A percentile compares a stretch with the other conserved stretches of the same genome.
These are phyloP conservation scores for Lactarius psammicola DNA, from an alignment of 768 basidiomycete genomes.

Conservation along the genomic window DNA sequence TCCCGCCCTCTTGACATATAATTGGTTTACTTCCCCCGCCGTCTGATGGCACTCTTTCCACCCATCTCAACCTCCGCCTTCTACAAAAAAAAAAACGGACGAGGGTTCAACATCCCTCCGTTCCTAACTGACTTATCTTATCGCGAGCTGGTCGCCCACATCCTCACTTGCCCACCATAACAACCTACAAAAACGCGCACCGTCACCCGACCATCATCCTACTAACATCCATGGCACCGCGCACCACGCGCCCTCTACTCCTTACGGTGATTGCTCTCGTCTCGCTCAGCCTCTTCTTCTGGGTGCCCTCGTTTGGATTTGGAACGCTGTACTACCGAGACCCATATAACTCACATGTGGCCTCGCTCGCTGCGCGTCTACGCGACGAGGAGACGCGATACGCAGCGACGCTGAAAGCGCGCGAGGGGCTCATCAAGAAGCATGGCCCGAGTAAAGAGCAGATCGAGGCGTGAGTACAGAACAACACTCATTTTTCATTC, in stretches of 20 bases:
- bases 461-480: slow-evolving; percentile 11
- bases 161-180: not conserved
- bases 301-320: not conserved
- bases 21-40: not conserved
- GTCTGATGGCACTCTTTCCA: not conserved
- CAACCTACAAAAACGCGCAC: not conserved
- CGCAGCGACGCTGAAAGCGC: not conserved
- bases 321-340: not conserved
- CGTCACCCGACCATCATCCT: not conserved
- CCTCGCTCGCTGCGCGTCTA: not conserved
- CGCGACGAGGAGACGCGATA: slow-evolving; percentile 12
- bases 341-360: not conserved
- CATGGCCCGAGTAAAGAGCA: slow-evolving; percentile 13
- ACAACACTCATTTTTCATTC: not conserved
- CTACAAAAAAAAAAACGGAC: not conserved
- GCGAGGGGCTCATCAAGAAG: slow-evolving; percentile 9
- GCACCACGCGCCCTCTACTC: slow-evolving; percentile 4
- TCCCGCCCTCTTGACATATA: not conserved
- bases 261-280: not conserved
- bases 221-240: slow-evolving; percentile 12
- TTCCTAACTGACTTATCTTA: not conserved
- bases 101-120: slow-evolving; percentile 1
- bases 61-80: not conserved
- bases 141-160: not conserved
- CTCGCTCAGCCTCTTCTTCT: slow-evolving; percentile 6